These are phyloP conservation scores for Sporothrix dimorphospora DNA, from an alignment of 2,329 filamentous ascomycete species.

Conservation along the genomic window DNA sequence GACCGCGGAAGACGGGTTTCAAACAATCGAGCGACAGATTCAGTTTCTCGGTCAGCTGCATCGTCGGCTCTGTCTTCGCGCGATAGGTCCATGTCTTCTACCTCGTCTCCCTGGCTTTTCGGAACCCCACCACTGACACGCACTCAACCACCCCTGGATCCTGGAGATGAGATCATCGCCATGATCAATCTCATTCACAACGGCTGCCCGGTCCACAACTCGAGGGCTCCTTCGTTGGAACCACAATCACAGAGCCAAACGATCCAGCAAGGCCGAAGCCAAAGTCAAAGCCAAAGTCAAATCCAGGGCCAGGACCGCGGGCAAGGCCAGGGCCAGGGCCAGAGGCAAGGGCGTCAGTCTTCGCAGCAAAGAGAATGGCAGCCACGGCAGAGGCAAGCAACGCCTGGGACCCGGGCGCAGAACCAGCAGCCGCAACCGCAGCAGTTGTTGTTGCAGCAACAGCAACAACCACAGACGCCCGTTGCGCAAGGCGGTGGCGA, in stretches of 20 bases:
- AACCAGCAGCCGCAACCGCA: background rate
- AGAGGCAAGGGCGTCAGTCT: background rate
- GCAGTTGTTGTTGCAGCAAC: background rate
- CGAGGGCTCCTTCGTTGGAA: background rate
- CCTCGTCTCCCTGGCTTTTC: conserved; percentile 15
- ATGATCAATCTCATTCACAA: conserved; percentile 29
- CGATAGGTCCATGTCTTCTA: background rate
- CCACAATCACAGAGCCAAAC: background rate
- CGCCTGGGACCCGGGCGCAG: background rate
- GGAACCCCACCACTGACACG: background rate
- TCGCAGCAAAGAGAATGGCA: background rate
- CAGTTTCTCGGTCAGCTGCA: background rate
- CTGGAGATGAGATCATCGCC: conserved; percentile 31
- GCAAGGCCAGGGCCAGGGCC: background rate
- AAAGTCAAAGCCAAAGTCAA: too few relatives aligned
- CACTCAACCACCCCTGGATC: background rate
- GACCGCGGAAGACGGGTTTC: background rate
- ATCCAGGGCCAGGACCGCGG: too few relatives aligned
- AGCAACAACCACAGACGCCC: background rate
- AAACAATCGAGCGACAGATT: background rate
- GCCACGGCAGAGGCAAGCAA: background rate
- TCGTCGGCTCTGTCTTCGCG: background rate
- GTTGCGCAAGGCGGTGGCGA: background rate
- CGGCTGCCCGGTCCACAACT: conserved; percentile 25
- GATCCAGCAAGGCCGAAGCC: background rate